These are phyloP conservation scores for Kandelia obovata DNA, from an alignment of 345 rosid species.

Conservation along the genomic window DNA sequence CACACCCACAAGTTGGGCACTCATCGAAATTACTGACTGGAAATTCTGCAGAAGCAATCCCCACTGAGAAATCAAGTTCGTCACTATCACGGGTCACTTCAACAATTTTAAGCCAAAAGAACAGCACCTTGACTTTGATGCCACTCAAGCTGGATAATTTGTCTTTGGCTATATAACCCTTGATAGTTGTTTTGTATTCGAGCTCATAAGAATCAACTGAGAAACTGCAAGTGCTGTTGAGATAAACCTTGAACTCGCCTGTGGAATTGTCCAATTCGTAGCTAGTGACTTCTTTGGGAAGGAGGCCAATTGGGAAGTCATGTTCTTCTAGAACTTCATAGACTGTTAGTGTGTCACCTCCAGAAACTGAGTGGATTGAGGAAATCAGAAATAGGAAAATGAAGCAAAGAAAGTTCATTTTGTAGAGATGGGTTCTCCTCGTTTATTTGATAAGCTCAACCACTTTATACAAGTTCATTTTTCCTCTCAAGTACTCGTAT, in stretches of 20 bases:
- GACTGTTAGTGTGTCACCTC: constrained; percentile 17
- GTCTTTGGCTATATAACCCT: constrained; percentile 33
- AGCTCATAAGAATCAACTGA: constrained; percentile 41
- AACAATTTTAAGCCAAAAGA: constrained; percentile 45
- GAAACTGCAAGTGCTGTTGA: constrained; percentile 40
- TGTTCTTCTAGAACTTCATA: constrained; percentile 33
- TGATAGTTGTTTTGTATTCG: constrained; percentile 41
- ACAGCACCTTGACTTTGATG: constrained; percentile 40
- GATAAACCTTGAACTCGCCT: constrained; percentile 36
- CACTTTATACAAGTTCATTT: background rate
- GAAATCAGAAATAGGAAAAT: constrained; percentile 6
- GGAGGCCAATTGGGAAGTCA: constrained; percentile 39
- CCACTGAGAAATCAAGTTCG: constrained; percentile 47
- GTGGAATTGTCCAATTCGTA: constrained; percentile 17
- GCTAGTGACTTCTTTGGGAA: constrained; percentile 31
- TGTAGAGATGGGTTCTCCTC: background rate
- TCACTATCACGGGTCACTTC: constrained; percentile 37
- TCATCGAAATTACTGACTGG: constrained; percentile 34
- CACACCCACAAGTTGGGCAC: constrained; percentile 48
- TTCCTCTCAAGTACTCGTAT: background rate
- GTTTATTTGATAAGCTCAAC: background rate
- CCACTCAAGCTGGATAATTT: constrained; percentile 41
- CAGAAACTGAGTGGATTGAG: background rate
- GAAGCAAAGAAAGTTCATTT: constrained; percentile 4
- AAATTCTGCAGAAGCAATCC: constrained; percentile 46